Conservation (phyloP, 1,284 basidiomycete genomes). For the Boletus calvinii region DNA sequence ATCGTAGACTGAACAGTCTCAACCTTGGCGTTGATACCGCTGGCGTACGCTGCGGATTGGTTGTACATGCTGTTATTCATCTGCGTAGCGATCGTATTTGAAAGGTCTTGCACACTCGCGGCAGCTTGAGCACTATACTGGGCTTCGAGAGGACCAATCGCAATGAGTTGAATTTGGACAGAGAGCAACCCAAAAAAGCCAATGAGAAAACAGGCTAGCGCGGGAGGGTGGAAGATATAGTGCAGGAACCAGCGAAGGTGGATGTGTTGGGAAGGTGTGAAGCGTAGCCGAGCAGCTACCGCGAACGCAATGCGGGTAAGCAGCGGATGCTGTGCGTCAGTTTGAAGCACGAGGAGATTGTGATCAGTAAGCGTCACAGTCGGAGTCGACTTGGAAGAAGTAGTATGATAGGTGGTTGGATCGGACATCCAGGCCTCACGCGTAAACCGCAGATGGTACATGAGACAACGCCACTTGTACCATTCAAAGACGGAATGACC, state of each 20-base stretch:
- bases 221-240: constrained; percentile 89
- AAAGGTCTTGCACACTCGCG: constrained; percentile 63
- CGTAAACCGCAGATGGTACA: constrained; percentile 61
- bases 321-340: constrained; percentile 66
- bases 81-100: constrained; percentile 66
- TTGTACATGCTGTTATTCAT: constrained; percentile 82
- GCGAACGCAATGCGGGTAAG: constrained; percentile 62
- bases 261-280: constrained; percentile 60
- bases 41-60: constrained; percentile 76
- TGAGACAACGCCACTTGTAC: constrained; percentile 77
- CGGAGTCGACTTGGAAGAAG: constrained; percentile 40
- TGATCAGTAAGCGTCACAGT: constrained; percentile 64
- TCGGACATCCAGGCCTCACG: constrained; percentile 75
- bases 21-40: constrained; percentile 71
- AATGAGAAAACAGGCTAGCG: constrained; percentile 86
- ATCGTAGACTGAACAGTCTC: constrained; percentile 68
- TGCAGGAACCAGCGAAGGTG: constrained; percentile 80
- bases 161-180: constrained; percentile 83
- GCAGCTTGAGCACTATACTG: constrained; percentile 62
- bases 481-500: constrained; percentile 70
- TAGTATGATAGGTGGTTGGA: constrained; percentile 52
- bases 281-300: constrained; percentile 48
- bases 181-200: constrained; percentile 87
- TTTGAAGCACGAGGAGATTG: constrained; percentile 72
- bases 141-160: constrained; percentile 65